Evolutionary conservation across 1,284 basidiomycete species (phyloP).

Genomic region (Tylopilus sp.): DNA sequence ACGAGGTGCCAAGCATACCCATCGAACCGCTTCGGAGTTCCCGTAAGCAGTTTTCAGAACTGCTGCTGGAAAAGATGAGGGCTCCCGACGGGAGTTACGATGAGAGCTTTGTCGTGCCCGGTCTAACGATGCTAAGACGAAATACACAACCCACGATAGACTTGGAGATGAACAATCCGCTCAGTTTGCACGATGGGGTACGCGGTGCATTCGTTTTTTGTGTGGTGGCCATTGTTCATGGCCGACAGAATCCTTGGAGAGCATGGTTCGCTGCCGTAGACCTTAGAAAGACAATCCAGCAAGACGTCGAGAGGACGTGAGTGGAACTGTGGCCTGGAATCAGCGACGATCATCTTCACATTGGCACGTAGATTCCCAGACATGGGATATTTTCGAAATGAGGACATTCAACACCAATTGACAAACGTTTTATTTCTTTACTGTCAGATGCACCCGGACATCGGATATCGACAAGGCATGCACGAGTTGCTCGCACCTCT

Average conservation of each 20-base stretch:
- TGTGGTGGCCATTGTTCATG: constrained; percentile 8
- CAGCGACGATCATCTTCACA: constrained; percentile 1
- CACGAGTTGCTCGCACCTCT: constrained; percentile 88
- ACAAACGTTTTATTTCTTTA: constrained; percentile 84
- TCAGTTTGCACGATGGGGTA: constrained; percentile 79
- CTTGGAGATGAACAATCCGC: constrained; percentile 75
- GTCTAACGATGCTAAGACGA: constrained; percentile 39
- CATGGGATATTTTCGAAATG: constrained; percentile 76
- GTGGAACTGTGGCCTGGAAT: constrained; percentile 25
- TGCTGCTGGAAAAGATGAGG: constrained; percentile 60
- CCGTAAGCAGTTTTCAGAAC: constrained; percentile 48
- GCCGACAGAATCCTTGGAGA: constrained; percentile 79
- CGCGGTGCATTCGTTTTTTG: constrained; percentile 16
- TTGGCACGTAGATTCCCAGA: constrained; percentile 71
- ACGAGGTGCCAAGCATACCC: constrained; percentile 42
- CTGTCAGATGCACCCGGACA: constrained; percentile 66
- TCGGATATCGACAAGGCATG: constrained; percentile 94
- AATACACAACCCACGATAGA: constrained; percentile 38
- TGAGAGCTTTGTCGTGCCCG: constrained; percentile 56
- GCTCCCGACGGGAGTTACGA: constrained; percentile 77
- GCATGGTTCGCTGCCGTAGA: constrained; percentile 87
- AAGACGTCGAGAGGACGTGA: constrained; percentile 90
- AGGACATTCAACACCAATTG: constrained; percentile 70
- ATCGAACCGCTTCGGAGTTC: constrained; percentile 44
- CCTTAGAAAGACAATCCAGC: constrained; percentile 77